Percentiles rank a stretch among this genome's conserved stretches.
Evolutionary conservation across 176 grass and related monocot genomes (phyloP).

Genomic region (Rhynchospora tenuis): DNA sequence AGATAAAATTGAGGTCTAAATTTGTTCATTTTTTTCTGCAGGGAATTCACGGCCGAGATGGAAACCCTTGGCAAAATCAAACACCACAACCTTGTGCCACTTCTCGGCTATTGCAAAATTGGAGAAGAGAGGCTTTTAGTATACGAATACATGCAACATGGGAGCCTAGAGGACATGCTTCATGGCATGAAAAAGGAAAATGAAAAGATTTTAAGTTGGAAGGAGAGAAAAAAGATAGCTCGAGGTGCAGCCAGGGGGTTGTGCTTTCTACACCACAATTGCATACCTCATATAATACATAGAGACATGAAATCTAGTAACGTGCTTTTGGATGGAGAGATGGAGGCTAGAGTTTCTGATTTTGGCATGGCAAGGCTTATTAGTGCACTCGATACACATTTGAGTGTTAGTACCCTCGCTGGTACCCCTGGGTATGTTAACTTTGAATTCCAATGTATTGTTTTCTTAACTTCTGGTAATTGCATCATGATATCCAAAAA

Average conservation of each 20-base stretch:
- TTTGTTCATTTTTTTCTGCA: neutral
- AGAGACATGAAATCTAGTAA: slow-evolving; percentile 99
- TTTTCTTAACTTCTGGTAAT: neutral
- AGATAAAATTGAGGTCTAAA: too few species aligned
- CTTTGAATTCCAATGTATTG: neutral
- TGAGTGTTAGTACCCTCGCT: slow-evolving; percentile 94
- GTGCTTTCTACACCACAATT: slow-evolving; percentile 96
- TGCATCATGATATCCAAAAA: neutral
- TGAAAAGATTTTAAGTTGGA: slow-evolving; percentile 32
- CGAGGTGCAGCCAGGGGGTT: slow-evolving; percentile 65
- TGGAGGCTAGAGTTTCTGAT: slow-evolving; percentile 80
- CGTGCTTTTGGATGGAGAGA: slow-evolving; percentile 62
- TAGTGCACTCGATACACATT: slow-evolving; percentile 80
- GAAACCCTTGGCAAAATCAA: slow-evolving; percentile 96
- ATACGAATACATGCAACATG: slow-evolving; percentile 89
- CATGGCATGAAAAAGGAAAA: slow-evolving; percentile 25
- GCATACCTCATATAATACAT: slow-evolving; percentile 99
- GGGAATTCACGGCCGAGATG: slow-evolving; percentile 98
- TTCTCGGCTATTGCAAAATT: slow-evolving; percentile 91
- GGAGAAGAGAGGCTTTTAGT: slow-evolving; percentile 92
- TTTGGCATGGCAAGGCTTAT: slow-evolving; percentile 94
- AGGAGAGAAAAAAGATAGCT: slow-evolving; percentile 51
- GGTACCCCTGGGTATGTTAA: slow-evolving; percentile 65
- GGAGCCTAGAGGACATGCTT: slow-evolving; percentile 82
- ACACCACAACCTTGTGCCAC: slow-evolving; percentile 73